Evolutionary conservation across 2,329 filamentous ascomycete species (phyloP).

Genomic region (Trichoderma arundinaceum): DNA sequence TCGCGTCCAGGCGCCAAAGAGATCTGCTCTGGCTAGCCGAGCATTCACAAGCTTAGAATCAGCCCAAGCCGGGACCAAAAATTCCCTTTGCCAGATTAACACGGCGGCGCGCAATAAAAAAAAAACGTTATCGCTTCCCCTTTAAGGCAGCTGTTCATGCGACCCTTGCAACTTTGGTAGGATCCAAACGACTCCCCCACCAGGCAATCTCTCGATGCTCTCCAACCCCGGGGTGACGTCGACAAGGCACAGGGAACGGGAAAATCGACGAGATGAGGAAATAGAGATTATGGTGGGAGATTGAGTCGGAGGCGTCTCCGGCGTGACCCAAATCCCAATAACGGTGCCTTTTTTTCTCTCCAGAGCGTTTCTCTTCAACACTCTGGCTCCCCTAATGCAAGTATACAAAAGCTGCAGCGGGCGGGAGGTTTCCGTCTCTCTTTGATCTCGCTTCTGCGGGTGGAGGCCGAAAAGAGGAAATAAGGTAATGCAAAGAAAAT

Average conservation of each 20-base stretch:
- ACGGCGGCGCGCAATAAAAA: constrained; percentile 18
- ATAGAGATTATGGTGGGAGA: constrained; percentile 2
- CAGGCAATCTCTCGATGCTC: constrained; percentile 25
- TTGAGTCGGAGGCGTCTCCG: background rate
- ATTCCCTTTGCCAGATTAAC: background rate
- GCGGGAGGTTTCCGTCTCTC: background rate
- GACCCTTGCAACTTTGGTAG: constrained; percentile 12
- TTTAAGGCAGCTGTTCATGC: constrained; percentile 28
- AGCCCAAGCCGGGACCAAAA: background rate
- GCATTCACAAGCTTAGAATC: constrained; percentile 14
- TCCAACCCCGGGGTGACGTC: constrained; percentile 17
- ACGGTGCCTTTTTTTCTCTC: background rate
- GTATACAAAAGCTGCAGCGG: background rate
- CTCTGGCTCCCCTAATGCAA: background rate
- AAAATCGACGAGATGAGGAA: background rate
- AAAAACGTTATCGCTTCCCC: constrained; percentile 18
- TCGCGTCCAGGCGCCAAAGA: background rate
- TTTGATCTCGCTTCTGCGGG: constrained; percentile 11
- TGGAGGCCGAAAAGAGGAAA: constrained; percentile 13
- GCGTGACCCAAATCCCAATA: background rate
- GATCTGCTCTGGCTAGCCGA: background rate
- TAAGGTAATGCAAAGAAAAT: constrained; percentile 19
- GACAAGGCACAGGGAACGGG: constrained; percentile 6
- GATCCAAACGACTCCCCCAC: constrained; percentile 21
- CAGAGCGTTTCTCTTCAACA: background rate